phyloP scores from a whole-genome alignment of 805 yeast genomes.

The Sugiyamaella valdiviana region DNA sequence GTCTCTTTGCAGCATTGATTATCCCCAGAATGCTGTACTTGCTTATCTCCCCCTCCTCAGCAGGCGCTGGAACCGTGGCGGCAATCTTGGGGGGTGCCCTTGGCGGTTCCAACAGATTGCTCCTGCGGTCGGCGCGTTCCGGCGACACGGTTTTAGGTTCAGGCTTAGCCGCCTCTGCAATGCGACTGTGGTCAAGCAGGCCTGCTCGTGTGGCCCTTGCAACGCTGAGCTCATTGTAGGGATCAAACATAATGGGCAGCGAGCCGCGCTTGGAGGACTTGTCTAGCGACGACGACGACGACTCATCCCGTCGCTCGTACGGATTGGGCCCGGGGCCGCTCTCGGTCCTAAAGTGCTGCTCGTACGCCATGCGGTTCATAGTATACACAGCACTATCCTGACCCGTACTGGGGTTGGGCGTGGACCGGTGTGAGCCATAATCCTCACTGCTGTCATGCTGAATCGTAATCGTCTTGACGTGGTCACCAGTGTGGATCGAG shows the following conservation, averaged over 20 bases:
- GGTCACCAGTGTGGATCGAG: conserved; percentile 20
- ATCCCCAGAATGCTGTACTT: conserved; percentile 19
- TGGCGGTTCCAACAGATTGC: not conserved
- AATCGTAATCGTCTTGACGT: conserved; percentile 17
- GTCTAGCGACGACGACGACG: not conserved
- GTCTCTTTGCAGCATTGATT: conserved; percentile 18
- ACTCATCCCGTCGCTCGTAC: not conserved
- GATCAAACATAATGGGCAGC: conserved; percentile 11
- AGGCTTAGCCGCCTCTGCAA: not conserved
- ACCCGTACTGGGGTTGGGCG: conserved; percentile 5
- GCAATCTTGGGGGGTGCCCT: not conserved
- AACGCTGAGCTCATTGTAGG: conserved; percentile 14
- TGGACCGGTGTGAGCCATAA: not conserved
- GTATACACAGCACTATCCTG: conserved; percentile 5
- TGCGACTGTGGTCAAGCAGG: conserved; percentile 6
- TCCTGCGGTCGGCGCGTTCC: not conserved
- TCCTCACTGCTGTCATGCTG: conserved; percentile 2
- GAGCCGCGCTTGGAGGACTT: not conserved
- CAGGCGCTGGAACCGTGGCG: not conserved
- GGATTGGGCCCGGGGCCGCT: not conserved
- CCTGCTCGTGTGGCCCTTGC: conserved; percentile 10
- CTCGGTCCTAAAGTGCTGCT: conserved; percentile 4
- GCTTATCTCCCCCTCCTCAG: conserved; percentile 14
- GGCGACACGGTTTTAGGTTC: not conserved
- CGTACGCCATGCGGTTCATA: conserved; percentile 2